A percentile compares a stretch with the other conserved stretches of the same genome.
Conservation (phyloP, 2,329 filamentous ascomycete species). For the Penicillium sp. region DNA sequence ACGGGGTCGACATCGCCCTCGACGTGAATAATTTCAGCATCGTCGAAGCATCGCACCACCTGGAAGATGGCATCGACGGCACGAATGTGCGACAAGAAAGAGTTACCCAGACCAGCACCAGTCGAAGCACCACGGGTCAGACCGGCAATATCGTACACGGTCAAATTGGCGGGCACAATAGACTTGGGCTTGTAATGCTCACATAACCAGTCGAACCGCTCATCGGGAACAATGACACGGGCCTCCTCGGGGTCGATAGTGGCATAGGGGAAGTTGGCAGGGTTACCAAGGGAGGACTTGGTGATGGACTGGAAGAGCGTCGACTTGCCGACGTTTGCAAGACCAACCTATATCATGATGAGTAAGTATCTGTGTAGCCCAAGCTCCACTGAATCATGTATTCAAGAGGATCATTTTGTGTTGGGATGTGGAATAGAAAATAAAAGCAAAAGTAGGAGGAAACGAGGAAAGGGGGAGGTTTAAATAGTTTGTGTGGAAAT, state of each 20-base stretch:
- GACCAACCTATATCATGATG: conserved; percentile 69
- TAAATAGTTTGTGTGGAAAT: conserved; percentile 27
- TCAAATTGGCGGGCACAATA: conserved; percentile 92
- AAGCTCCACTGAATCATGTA: not conserved
- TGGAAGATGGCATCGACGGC: conserved; percentile 98
- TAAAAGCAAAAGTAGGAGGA: conserved; percentile 14
- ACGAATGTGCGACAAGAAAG: conserved; percentile 97
- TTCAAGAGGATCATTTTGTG: conserved; percentile 3
- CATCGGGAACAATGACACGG: conserved; percentile 93
- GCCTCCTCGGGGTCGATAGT: conserved; percentile 99
- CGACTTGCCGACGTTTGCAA: conserved; percentile 99
- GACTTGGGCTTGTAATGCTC: conserved; percentile 98
- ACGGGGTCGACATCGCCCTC: conserved; percentile 97
- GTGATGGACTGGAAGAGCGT: conserved; percentile 99
- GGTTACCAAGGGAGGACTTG: conserved; percentile 95
- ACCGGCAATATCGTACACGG: conserved; percentile 97
- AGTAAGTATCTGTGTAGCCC: conserved; percentile 6
- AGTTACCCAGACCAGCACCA: conserved; percentile 93
- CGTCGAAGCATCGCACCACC: conserved; percentile 95
- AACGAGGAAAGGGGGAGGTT: conserved; percentile 17
- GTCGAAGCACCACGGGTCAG: conserved; percentile 94
- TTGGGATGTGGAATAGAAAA: conserved; percentile 12
- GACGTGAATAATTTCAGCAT: conserved; percentile 99
- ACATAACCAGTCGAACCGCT: conserved; percentile 91
- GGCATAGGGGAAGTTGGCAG: conserved; percentile 98